phyloP scores from a whole-genome alignment of 768 basidiomycete genomes.

The Pisolithus albus region DNA sequence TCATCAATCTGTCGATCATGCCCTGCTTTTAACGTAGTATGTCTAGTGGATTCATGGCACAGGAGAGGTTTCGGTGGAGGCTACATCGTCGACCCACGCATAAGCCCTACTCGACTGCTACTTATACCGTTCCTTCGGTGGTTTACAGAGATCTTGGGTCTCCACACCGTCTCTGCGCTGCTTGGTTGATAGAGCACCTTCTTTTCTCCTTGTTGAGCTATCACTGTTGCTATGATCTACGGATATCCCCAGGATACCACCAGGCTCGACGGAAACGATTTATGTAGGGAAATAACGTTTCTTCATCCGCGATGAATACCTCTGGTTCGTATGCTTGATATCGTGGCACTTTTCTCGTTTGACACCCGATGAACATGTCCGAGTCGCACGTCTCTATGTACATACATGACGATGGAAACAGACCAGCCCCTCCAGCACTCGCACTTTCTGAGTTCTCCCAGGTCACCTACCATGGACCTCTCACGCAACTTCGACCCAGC shows the following conservation, averaged over 20 bases:
- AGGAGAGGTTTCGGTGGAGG: constrained; percentile 62
- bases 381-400: too few relatives aligned
- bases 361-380: too few relatives aligned
- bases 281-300: too few relatives aligned
- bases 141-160: constrained; percentile 11
- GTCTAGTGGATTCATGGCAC: constrained; percentile 66
- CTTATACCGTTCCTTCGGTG: constrained; percentile 31
- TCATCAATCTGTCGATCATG: constrained; percentile 1
- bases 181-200: background rate
- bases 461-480: constrained; percentile 80
- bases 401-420: too few relatives aligned
- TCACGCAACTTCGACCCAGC: constrained; percentile 56
- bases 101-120: constrained; percentile 54
- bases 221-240: too few relatives aligned
- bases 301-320: too few relatives aligned
- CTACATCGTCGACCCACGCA: constrained; percentile 50
- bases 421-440: constrained; percentile 60
- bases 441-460: constrained; percentile 53
- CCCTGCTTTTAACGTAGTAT: background rate
- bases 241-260: too few relatives aligned
- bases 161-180: constrained; percentile 12
- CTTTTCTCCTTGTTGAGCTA: too few relatives aligned
- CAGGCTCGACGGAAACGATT: too few relatives aligned
- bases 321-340: too few relatives aligned
- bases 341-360: too few relatives aligned